phyloP scores from a whole-genome alignment of 768 basidiomycete species.

The Jaapia argillacea region DNA sequence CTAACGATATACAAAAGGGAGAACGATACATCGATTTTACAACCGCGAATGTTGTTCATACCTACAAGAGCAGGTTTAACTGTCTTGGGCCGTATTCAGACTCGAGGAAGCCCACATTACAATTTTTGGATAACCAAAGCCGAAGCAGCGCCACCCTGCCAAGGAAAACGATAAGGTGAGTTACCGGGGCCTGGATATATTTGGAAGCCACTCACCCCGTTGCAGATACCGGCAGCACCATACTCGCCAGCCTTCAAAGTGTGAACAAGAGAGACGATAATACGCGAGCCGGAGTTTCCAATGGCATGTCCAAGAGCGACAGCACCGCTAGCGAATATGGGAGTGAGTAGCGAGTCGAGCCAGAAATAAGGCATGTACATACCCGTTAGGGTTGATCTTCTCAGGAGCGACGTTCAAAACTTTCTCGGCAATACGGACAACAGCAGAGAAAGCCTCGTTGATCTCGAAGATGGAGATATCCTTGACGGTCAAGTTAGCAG shows the following conservation, averaged over 20 bases:
- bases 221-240: constrained; percentile 94
- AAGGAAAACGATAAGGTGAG: constrained; percentile 11
- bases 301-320: constrained; percentile 95
- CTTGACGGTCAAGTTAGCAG: constrained; percentile 69
- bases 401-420: constrained; percentile 72
- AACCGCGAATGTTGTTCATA: too few relatives aligned
- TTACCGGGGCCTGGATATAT: too few relatives aligned
- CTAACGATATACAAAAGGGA: too few relatives aligned
- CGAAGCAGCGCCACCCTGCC: constrained; percentile 85
- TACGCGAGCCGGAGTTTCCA: constrained; percentile 91
- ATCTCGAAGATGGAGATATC: constrained; percentile 93
- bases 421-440: constrained; percentile 86
- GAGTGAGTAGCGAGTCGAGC: constrained; percentile 1
- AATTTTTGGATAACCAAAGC: constrained; percentile 84
- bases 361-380: constrained; percentile 18
- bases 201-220: constrained; percentile 85
- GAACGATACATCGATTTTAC: too few relatives aligned
- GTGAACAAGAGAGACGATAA: constrained; percentile 88
- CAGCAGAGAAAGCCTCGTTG: constrained; percentile 97
- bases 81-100: too few relatives aligned
- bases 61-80: too few relatives aligned
- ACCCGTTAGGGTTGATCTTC: constrained; percentile 90
- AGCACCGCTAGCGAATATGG: constrained; percentile 58
- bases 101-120: too few relatives aligned
- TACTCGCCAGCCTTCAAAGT: constrained; percentile 89